A percentile compares a stretch with the other conserved stretches of the same genome.
Conservation (phyloP, 305 asterid genomes). For the Solanum hybrid region DNA sequence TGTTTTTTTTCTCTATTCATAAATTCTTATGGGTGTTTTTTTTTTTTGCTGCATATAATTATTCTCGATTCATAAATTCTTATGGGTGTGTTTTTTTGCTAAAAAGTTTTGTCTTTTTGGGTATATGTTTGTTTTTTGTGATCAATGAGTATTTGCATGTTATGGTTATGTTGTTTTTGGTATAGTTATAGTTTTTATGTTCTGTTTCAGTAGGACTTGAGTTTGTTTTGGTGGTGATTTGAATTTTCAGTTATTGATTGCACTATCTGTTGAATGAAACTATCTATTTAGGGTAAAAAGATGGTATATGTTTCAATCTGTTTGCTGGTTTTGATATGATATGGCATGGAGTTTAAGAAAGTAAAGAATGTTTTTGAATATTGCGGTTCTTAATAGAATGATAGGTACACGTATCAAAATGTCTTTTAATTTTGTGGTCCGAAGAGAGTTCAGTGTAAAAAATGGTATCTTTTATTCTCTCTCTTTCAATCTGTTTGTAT, state of each 20-base stretch:
- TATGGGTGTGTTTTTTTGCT: neutral
- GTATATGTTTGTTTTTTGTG: neutral
- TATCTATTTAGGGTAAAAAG: neutral
- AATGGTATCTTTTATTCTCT: neutral
- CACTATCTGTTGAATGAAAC: neutral
- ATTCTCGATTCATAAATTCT: too few species aligned
- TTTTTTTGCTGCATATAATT: too few species aligned
- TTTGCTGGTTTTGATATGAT: neutral
- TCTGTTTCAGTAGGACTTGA: neutral
- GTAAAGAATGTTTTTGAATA: neutral
- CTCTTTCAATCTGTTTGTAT: neutral
- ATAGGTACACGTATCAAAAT: neutral
- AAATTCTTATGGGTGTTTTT: neutral
- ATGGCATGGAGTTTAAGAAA: neutral
- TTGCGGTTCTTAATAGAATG: neutral
- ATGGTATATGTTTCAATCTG: neutral
- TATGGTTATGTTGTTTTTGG: neutral
- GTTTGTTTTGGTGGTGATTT: neutral
- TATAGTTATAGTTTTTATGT: neutral
- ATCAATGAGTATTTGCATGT: conserved; percentile 5
- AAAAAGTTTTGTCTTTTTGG: neutral
- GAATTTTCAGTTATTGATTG: neutral
- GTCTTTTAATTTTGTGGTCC: neutral
- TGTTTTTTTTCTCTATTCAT: neutral
- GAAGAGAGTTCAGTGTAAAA: neutral